Conservation (phyloP, 2,329 filamentous ascomycete species). For the Colletotrichum endophyticum region DNA sequence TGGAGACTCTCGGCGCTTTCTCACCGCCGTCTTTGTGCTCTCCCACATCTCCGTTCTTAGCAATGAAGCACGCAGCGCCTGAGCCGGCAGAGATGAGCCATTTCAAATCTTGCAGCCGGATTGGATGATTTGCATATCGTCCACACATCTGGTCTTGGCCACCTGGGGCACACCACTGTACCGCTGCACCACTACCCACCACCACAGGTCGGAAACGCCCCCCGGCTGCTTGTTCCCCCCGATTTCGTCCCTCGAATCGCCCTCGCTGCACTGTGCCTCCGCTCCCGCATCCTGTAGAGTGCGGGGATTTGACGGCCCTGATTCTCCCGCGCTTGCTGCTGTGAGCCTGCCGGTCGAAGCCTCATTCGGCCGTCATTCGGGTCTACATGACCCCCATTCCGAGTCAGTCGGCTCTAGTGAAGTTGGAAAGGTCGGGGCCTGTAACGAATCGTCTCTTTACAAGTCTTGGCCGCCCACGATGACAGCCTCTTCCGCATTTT, state of each 20-base stretch:
- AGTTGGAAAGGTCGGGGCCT: conserved; percentile 1
- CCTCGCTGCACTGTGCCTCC: conserved; percentile 15
- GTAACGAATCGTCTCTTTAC: not conserved
- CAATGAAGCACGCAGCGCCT: not conserved
- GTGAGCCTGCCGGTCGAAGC: not conserved
- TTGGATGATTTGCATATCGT: not conserved
- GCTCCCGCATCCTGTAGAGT: conserved; percentile 17
- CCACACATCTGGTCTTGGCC: not conserved
- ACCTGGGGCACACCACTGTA: not conserved
- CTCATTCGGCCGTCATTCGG: conserved; percentile 3
- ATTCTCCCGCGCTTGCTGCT: conserved; percentile 13
- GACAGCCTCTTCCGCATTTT: not conserved
- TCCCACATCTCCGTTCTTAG: not conserved
- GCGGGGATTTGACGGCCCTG: conserved; percentile 22
- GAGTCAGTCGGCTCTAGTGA: conserved; percentile 10
- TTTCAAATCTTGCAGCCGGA: not conserved
- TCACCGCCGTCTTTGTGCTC: conserved; percentile 19
- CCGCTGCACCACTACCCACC: conserved; percentile 11
- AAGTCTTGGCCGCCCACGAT: conserved; percentile 1
- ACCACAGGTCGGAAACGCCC: conserved; percentile 2
- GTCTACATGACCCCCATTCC: conserved; percentile 10
- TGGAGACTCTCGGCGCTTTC: conserved; percentile 17
- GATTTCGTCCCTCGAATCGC: conserved; percentile 4
- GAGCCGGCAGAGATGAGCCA: conserved; percentile 13
- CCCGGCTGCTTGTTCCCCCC: conserved; percentile 4